Evolutionary conservation across 305 asterid species (phyloP), one percentile per base, ranked within the genome.

Genomic region (Fraxinus nigra): DNA sequence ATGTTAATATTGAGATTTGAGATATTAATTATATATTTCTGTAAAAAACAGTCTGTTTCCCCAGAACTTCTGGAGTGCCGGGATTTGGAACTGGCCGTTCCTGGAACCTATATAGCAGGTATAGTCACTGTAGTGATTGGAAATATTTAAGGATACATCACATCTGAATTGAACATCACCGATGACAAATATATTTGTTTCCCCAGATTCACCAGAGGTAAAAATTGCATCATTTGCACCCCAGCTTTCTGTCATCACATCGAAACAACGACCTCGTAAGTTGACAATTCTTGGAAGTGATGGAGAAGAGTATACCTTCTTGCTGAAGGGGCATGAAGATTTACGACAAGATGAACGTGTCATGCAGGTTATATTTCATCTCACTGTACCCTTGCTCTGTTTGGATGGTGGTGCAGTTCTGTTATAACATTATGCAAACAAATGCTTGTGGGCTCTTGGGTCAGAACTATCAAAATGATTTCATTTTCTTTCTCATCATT

Each of bases 281-380:
- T 89, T 94, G 93, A 93, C 99, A 46, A 97, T 97, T 79, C 89
- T 90, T 81, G 98, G 99, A 72, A 97, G 97, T 89, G 97, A 97
- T 84, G 99, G 98, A 80, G 93, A 94, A 84, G 99, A 94, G 82
- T 87, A 97, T 87, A 98, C 99, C 81, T 97, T 97, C 86, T 86
- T 97, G 91, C 90, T 97, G 79, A 97, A 97, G 87, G 99, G 98
- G 80, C 98, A 97, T 83, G 99, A 97, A 88, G 99, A 97, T 85
- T 89, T 97, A 77, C 98, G 99, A 81, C 99, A 97, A 86, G 98
- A 97, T 88, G 99, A 97, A 89, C 99, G 99, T 80, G 99, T 97
- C 82, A 97, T 97, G 99, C 99, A 97, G 99, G 99, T 96, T 59
- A 74, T 78, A 33, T 85, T 78, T 34, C 76, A 75, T 63, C 46